A percentile compares a stretch with the other conserved stretches of the same genome.
These are phyloP conservation scores for Chalciporus chontae DNA, from an alignment of 768 basidiomycete genomes.

Conservation along the genomic window DNA sequence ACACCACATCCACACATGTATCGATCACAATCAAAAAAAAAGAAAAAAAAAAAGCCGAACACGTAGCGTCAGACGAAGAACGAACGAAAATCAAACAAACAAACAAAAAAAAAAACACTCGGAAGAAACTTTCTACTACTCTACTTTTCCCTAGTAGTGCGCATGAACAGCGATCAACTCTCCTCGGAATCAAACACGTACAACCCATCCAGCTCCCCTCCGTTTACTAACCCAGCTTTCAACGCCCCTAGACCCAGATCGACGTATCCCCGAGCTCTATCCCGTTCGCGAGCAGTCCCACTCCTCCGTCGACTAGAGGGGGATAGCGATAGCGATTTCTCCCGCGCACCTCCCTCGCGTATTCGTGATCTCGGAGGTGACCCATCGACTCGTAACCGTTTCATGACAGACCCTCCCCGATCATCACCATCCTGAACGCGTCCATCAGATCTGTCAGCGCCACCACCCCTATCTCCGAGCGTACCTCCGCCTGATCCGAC, in stretches of 20 bases:
- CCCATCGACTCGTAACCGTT: conserved; percentile 27
- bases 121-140: too few species aligned
- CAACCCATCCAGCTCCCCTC: conserved; percentile 30
- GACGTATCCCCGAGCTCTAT: not conserved
- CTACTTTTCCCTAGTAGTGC: too few species aligned
- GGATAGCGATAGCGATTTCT: not conserved
- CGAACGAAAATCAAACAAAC: not conserved
- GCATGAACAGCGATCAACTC: not conserved
- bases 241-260: conserved; percentile 18
- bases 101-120: not conserved
- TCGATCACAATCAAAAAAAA: conserved; percentile 3
- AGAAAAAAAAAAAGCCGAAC: conserved; percentile 1
- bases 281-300: not conserved
- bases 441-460: not conserved
- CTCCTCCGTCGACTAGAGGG: not conserved
- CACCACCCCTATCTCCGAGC: not conserved
- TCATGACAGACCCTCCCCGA: conserved; percentile 20
- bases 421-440: not conserved
- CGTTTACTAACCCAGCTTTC: conserved; percentile 28
- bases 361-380: not conserved
- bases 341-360: not conserved
- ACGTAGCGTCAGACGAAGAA: not conserved
- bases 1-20: not conserved
- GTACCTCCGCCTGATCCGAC: conserved; percentile 7
- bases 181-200: conserved; percentile 26